A percentile compares a stretch with the other conserved stretches of the same genome.
Conservation (phyloP, 2,329 filamentous ascomycete genomes). For the Cercospora zeae-maydis region DNA sequence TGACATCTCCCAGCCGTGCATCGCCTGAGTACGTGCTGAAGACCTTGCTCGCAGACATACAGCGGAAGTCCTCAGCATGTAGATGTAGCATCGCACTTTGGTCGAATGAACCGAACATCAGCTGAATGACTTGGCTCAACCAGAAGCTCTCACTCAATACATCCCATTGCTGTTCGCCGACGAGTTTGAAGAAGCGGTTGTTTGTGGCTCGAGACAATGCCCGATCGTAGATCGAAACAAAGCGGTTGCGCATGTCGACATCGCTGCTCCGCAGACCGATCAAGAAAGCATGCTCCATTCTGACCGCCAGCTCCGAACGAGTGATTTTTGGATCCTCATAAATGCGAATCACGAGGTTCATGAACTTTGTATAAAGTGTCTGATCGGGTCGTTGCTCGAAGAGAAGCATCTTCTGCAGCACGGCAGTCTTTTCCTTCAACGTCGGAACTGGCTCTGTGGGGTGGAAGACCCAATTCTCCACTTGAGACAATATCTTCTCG, state of each 20-base stretch:
- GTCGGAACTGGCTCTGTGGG: constrained; percentile 95
- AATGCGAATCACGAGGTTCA: constrained; percentile 93
- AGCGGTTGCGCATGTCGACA: constrained; percentile 93
- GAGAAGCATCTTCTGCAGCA: constrained; percentile 97
- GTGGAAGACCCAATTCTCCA: constrained; percentile 93
- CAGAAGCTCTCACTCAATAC: constrained; percentile 92
- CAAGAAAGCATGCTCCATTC: constrained; percentile 96
- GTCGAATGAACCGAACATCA: constrained; percentile 87
- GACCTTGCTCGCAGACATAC: constrained; percentile 68
- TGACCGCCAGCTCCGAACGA: constrained; percentile 88
- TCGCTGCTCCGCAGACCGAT: constrained; percentile 91
- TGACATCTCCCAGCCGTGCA: constrained; percentile 57
- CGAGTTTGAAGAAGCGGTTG: constrained; percentile 81
- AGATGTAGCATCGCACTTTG: constrained; percentile 75
- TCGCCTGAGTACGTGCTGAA: constrained; percentile 74
- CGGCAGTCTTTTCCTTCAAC: constrained; percentile 96
- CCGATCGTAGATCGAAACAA: constrained; percentile 93
- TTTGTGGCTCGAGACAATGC: constrained; percentile 90
- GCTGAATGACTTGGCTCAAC: constrained; percentile 89
- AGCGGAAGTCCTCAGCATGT: constrained; percentile 77
- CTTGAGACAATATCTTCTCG: constrained; percentile 88
- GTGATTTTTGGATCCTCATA: constrained; percentile 98
- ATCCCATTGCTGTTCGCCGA: constrained; percentile 95
- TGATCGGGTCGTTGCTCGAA: constrained; percentile 84
- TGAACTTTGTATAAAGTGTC: constrained; percentile 84